phyloP scores from a whole-genome alignment of 176 grass and related monocot species.

The Triticum dicoccoides region DNA sequence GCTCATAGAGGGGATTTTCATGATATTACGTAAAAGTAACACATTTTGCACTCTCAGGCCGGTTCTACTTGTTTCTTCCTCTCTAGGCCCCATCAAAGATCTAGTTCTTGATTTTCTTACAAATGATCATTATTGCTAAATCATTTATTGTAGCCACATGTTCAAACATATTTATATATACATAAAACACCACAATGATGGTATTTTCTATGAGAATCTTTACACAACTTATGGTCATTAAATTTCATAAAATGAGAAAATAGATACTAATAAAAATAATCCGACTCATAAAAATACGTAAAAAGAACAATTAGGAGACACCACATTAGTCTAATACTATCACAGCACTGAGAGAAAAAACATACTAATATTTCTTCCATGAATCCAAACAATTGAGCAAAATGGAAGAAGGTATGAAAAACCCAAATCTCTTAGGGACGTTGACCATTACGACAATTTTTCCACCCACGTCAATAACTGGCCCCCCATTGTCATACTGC shows the following conservation, averaged over 20 bases:
- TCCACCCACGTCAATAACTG: not conserved
- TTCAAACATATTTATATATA: too few relatives aligned
- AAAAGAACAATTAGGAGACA: not conserved
- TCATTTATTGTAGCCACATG: not conserved
- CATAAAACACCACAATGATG: not conserved
- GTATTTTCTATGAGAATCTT: not conserved
- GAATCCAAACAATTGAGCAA: not conserved
- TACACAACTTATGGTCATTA: not conserved
- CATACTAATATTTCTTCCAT: not conserved
- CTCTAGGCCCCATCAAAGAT: too few relatives aligned
- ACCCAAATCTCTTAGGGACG: not conserved
- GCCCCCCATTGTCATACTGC: not conserved
- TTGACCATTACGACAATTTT: not conserved
- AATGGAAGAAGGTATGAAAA: slow-evolving; percentile 5
- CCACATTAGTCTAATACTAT: not conserved
- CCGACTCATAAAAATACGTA: not conserved
- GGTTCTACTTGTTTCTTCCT: not conserved
- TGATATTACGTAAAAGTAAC: too few relatives aligned
- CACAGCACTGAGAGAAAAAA: not conserved
- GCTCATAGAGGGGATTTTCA: too few relatives aligned
- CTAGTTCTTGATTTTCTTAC: not conserved
- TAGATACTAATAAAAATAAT: not conserved
- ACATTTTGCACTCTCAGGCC: not conserved
- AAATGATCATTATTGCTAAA: not conserved
- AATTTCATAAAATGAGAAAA: not conserved